Conservation (phyloP, 208 protist species). For the Crithidia brevicula region DNA sequence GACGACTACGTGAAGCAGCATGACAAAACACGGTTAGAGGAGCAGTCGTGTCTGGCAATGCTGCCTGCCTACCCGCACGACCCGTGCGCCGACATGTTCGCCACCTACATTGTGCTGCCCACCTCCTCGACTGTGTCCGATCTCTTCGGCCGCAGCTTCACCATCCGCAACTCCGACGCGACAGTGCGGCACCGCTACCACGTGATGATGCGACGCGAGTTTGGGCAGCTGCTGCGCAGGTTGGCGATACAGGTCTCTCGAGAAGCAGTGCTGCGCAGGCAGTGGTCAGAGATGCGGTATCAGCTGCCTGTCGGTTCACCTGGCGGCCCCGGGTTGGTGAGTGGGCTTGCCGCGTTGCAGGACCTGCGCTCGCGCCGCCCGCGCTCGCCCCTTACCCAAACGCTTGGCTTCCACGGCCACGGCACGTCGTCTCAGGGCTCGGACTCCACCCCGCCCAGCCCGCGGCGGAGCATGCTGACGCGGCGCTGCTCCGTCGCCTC, state of each 20-base stretch:
- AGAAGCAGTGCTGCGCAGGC: slow-evolving; percentile 32
- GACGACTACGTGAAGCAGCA: slow-evolving; percentile 22
- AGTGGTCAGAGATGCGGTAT: slow-evolving; percentile 24
- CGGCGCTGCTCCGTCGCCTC: slow-evolving; percentile 18
- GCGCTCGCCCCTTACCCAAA: slow-evolving; percentile 28
- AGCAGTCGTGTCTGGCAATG: slow-evolving; percentile 21
- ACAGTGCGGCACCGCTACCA: slow-evolving; percentile 49
- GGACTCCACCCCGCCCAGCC: slow-evolving; percentile 35
- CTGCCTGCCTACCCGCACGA: slow-evolving; percentile 31
- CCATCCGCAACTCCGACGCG: slow-evolving; percentile 60
- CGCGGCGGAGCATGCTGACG: slow-evolving; percentile 22
- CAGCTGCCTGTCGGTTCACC: background rate
- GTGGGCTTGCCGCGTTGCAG: slow-evolving; percentile 20
- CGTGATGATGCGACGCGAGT: slow-evolving; percentile 47
- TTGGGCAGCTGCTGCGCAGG: slow-evolving; percentile 34
- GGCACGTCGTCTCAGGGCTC: slow-evolving; percentile 25
- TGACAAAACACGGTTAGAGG: slow-evolving; percentile 12
- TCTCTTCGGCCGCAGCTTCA: slow-evolving; percentile 65
- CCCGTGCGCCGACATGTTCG: slow-evolving; percentile 48
- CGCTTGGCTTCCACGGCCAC: slow-evolving; percentile 7
- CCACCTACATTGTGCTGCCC: slow-evolving; percentile 66
- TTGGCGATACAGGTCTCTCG: slow-evolving; percentile 35
- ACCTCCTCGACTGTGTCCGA: slow-evolving; percentile 60
- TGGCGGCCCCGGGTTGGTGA: slow-evolving; percentile 2
- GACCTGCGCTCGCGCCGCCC: slow-evolving; percentile 25